Base-by-base conservation (phyloP, 345 rosid species). In the Balakata baccata region DNA sequence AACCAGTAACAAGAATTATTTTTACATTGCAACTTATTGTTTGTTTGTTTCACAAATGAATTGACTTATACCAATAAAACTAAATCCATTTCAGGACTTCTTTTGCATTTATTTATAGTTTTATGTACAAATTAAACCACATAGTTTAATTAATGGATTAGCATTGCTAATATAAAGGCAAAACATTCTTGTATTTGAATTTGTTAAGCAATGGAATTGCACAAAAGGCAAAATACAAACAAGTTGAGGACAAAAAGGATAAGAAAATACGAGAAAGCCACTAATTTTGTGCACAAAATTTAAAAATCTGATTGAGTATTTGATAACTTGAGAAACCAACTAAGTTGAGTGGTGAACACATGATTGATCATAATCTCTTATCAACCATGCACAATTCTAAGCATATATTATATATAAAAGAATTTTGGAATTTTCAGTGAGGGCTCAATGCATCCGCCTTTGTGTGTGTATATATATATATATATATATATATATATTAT, bases 41-140 rank as follows among this genome's bases (percentile, higher is more conserved):
- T n/a, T n/a, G n/a, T n/a, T n/a, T n/a, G n/a, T n/a, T n/a, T n/a
- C n/a, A n/a, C n/a, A n/a, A n/a, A n/a, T 37, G 17, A 12, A 17
- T 54, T 54, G 6, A 79, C 45, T 72, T 63, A 75, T 74, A 23
- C n/a, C n/a, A n/a, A n/a, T n/a, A n/a, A n/a, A n/a, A n/a, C 74
- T 77, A 76, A 73, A 69, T 74, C 80, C 50, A 77, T 79, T 80
- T 73, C 71, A 71, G 78, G 81, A 67, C 73, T n/a, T 69, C 75
- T 46, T 50, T n/a, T n/a, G n/a, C n/a, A n/a, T n/a, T n/a, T n/a
- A n/a, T n/a, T n/a, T n/a, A n/a, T n/a, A n/a, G n/a, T n/a, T n/a
- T n/a, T n/a, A 62, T 34, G 43, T 62, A 5, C 61, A 57, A 57
- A 22, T 57, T 57, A 7, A 57, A 22, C 56, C 18, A 63, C 59